Evolutionary conservation across 2,329 filamentous ascomycete genomes (phyloP), one percentile per base, ranked within the genome.

Genomic region (Aspergillus oerlinghausenensis): DNA sequence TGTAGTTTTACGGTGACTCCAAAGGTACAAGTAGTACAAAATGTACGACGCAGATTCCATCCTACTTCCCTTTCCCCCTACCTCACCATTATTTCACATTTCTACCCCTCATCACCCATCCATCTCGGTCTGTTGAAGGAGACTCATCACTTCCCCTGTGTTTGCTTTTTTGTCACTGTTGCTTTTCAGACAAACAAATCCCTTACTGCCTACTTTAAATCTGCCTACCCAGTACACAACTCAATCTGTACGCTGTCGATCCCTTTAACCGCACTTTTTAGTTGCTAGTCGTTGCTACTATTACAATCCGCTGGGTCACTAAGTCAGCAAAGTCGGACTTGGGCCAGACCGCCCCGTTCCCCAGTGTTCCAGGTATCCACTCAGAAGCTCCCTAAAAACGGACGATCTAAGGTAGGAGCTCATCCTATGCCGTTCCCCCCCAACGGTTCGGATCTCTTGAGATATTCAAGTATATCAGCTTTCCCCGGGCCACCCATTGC

Each of bases 381-480:
- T 51, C 57, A 19, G 32, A 40, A 47, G 51, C 50, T 43, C 25
- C 28, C 28, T 29, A 29, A 4, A 10, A 29, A 28, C 48, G 49
- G 52, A 51, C 54, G 51, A 47, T 53, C 52, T 51, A 57, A 52
- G 49, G 42, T 51, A 51, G 51, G 45, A 43, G 53, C 49, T 55
- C 29, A 51, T 51, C 26, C 28, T 50, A 55, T 61, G 62, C 63
- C 62, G 58, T 63, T 63, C 56, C 62, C 65, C 65, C 65, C 65
- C 66, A 68, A 68, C 66, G 52, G 59, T 64, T 67, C 53, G 47
- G 49, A 47, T 53, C 49, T 56, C 55, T 58, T 51, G 55, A 60
- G 49, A 42, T 19, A 32, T 45, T 35, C 54, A 58, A 59, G 55
- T 60, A 57, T 56, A 45, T 51, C 45, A 40, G 40, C 21, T 40